A percentile compares a stretch with the other conserved stretches of the same genome.
These are phyloP conservation scores for Alternaria novae-zelandiae DNA, from an alignment of 2,329 filamentous ascomycete genomes.

Conservation along the genomic window DNA sequence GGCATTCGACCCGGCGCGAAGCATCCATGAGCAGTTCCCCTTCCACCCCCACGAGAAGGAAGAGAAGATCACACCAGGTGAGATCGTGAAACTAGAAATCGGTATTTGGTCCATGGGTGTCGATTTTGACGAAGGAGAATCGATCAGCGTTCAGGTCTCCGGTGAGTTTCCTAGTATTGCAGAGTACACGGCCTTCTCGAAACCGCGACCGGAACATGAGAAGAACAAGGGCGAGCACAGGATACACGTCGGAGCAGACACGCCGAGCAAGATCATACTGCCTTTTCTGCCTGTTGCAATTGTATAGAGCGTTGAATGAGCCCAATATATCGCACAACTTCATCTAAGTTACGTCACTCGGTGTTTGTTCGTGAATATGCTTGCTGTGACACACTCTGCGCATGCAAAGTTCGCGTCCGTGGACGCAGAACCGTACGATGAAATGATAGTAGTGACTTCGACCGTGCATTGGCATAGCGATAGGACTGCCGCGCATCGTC, in stretches of 20 bases:
- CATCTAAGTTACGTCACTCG: not conserved
- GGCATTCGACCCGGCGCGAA: constrained; percentile 31
- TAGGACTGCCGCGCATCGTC: not conserved
- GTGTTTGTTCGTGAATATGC: not conserved
- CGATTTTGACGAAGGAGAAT: constrained; percentile 54
- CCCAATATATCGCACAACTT: not conserved
- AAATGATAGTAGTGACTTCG: not conserved
- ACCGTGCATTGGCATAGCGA: not conserved
- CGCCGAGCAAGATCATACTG: constrained; percentile 49
- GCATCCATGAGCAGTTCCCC: constrained; percentile 34
- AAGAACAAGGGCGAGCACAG: constrained; percentile 50
- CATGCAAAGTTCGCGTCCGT: not conserved
- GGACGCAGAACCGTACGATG: not conserved
- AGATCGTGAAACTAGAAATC: constrained; percentile 56
- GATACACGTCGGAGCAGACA: constrained; percentile 49
- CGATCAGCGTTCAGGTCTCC: constrained; percentile 25
- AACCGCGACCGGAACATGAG: constrained; percentile 50
- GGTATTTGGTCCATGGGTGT: constrained; percentile 57
- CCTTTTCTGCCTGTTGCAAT: constrained; percentile 38
- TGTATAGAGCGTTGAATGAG: not conserved
- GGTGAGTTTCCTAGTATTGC: constrained; percentile 44
- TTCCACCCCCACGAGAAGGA: constrained; percentile 51
- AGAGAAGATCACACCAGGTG: constrained; percentile 51
- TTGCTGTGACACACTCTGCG: not conserved
- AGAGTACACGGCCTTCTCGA: constrained; percentile 45